phyloP scores from a whole-genome alignment of 345 rosid genomes.

The Eucalyptus decipiens region DNA sequence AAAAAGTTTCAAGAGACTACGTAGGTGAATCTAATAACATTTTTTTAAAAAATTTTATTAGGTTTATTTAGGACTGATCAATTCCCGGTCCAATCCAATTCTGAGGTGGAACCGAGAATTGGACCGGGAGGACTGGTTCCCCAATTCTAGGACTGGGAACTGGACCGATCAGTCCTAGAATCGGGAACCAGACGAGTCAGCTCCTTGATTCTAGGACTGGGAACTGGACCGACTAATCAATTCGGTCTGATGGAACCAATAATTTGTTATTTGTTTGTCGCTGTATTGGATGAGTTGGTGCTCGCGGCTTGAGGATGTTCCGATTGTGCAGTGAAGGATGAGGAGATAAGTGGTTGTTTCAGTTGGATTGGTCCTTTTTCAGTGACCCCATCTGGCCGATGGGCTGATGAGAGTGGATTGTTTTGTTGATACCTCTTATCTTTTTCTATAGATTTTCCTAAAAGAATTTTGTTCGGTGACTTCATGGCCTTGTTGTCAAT shows the following conservation, averaged over 20 bases:
- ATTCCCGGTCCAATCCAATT: too few relatives aligned
- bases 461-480: not conserved
- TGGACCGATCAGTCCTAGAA: too few relatives aligned
- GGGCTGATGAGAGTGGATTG: not conserved
- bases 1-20: not conserved
- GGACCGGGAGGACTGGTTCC: too few relatives aligned
- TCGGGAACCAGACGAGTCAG: rapidly evolving
- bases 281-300: not conserved
- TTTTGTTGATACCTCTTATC: not conserved
- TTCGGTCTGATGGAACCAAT: too few relatives aligned
- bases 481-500: not conserved
- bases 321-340: not conserved
- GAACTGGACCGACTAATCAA: too few relatives aligned
- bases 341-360: not conserved
- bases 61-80: too few relatives aligned
- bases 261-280: not conserved
- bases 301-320: not conserved
- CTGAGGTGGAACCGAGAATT: too few relatives aligned
- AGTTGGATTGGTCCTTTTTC: not conserved
- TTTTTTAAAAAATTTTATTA: too few relatives aligned
- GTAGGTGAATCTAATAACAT: not conserved
- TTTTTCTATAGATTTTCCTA: not conserved
- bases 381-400: too few relatives aligned
- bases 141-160: too few relatives aligned
- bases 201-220: too few relatives aligned